Conservation (phyloP, 2,329 filamentous ascomycete species). For the Sphaerostilbella broomeana region DNA sequence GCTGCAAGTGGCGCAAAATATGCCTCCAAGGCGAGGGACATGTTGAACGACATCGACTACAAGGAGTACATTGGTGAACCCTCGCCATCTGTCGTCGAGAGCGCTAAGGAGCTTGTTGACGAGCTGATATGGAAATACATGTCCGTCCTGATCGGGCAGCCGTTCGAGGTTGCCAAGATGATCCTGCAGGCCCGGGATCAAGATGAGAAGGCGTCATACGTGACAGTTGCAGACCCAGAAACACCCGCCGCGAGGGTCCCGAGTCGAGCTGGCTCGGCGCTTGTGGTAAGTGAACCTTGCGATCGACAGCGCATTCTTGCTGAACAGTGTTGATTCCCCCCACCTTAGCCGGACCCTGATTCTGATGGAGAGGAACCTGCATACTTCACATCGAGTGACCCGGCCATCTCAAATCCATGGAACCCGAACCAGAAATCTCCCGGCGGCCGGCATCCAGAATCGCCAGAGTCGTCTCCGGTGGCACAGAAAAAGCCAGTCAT, state of each 20-base stretch:
- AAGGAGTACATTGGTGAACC: slow-evolving; percentile 75
- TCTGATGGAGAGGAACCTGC: slow-evolving; percentile 71
- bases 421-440: slow-evolving; percentile 23
- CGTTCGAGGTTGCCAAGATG: slow-evolving; percentile 95
- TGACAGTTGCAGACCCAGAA: slow-evolving; percentile 20
- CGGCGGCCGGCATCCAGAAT: slow-evolving; percentile 25
- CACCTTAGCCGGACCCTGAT: slow-evolving; percentile 58
- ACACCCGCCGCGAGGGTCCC: slow-evolving; percentile 24
- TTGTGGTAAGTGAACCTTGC: slow-evolving; percentile 33
- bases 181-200: slow-evolving; percentile 71
- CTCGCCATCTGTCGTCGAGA: slow-evolving; percentile 67
- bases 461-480: slow-evolving; percentile 23
- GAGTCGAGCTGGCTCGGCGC: slow-evolving; percentile 28
- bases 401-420: slow-evolving; percentile 47
- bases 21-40: slow-evolving; percentile 64
- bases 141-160: slow-evolving; percentile 81
- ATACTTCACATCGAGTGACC: slow-evolving; percentile 69
- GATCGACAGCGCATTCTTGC: no score
- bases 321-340: background rate
- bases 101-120: slow-evolving; percentile 70
- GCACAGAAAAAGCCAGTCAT: slow-evolving; percentile 24
- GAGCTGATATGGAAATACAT: slow-evolving; percentile 89
- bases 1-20: slow-evolving; percentile 29
- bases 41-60: slow-evolving; percentile 88
- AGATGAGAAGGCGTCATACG: slow-evolving; percentile 37